A percentile compares a stretch with the other conserved stretches of the same genome.
phyloP scores from a whole-genome alignment of 2,329 filamentous ascomycete genomes.

The Scedosporium minutisporum region DNA sequence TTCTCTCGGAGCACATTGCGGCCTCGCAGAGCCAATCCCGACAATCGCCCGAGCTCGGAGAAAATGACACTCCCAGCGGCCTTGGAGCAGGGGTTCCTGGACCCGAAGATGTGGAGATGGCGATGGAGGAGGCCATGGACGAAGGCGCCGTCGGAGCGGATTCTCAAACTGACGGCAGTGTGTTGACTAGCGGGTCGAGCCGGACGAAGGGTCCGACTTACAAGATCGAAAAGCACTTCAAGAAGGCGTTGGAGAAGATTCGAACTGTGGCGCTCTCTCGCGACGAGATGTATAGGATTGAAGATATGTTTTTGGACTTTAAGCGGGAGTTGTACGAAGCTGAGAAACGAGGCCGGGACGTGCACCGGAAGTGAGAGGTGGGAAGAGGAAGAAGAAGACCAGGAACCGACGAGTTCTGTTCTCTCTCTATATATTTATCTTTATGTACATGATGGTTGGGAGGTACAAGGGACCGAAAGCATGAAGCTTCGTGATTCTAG shows the following conservation, averaged over 20 bases:
- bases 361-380: not conserved
- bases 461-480: too few relatives aligned
- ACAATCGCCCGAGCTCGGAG: constrained; percentile 3
- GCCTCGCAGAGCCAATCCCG: constrained; percentile 16
- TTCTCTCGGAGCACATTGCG: constrained; percentile 29
- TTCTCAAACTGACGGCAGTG: not conserved
- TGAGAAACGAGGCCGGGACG: constrained; percentile 42
- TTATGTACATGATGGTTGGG: too few relatives aligned
- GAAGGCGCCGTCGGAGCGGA: not conserved
- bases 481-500: not conserved
- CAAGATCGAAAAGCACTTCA: constrained; percentile 23
- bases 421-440: not conserved
- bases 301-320: constrained; percentile 72
- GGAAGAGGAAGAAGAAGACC: not conserved
- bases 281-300: constrained; percentile 59
- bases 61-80: not conserved
- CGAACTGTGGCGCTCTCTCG: constrained; percentile 50
- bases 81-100: not conserved
- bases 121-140: not conserved
- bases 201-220: constrained; percentile 8
- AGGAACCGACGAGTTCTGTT: not conserved
- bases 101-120: not conserved
- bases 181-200: constrained; percentile 5
- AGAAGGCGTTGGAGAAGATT: constrained; percentile 43
- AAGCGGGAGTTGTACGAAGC: constrained; percentile 65